Evolutionary conservation across 2,329 filamentous ascomycete genomes (phyloP).

Genomic region (Colletotrichum australisinense): DNA sequence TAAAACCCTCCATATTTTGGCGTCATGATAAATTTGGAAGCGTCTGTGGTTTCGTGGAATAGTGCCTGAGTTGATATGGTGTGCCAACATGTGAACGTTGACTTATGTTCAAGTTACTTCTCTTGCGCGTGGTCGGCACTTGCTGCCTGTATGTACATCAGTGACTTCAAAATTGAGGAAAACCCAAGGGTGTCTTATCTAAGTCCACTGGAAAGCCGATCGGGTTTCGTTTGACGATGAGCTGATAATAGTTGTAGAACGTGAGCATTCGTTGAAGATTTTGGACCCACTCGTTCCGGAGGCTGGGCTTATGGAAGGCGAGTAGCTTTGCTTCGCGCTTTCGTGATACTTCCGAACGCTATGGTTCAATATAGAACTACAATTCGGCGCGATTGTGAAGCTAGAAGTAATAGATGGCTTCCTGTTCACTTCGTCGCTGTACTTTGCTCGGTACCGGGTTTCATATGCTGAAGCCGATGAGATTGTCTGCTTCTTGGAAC

Average conservation of each 20-base stretch:
- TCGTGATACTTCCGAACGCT: background rate
- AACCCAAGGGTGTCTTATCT: background rate
- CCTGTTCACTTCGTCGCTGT: too few species aligned
- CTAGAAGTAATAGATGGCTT: too few species aligned
- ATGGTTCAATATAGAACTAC: background rate
- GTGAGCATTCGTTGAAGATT: background rate
- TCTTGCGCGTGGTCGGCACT: background rate
- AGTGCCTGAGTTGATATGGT: background rate
- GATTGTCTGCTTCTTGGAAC: too few species aligned
- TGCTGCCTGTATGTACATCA: background rate
- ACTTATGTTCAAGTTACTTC: background rate
- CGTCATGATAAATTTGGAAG: too few species aligned
- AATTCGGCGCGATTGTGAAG: background rate
- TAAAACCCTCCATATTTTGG: too few species aligned
- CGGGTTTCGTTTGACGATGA: background rate
- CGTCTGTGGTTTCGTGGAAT: background rate
- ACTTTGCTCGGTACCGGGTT: too few species aligned
- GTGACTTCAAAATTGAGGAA: too few species aligned
- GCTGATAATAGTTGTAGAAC: background rate
- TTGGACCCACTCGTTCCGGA: background rate
- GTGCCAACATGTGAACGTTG: background rate
- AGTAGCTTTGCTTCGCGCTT: background rate
- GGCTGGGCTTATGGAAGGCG: background rate
- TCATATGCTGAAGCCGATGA: too few species aligned
- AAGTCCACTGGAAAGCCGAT: background rate